Evolutionary conservation across 192 early-diverging fungal genomes (phyloP).

Genomic region (Spizellomyces sp.): DNA sequence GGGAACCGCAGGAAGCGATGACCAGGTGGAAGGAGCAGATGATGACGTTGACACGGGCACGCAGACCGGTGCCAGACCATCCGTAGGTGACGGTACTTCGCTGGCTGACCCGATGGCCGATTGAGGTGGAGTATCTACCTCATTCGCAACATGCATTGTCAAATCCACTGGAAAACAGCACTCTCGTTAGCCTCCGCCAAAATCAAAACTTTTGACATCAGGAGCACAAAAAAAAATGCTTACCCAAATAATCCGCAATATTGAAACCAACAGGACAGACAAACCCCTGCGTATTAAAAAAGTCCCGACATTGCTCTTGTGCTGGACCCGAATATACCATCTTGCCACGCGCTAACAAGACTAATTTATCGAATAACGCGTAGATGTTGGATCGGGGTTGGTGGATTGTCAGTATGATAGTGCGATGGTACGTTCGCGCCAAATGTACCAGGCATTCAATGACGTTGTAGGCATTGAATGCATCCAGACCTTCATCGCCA

Average conservation of each 20-base stretch:
- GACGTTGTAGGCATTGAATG: conserved; percentile 93
- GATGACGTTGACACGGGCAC: too few species aligned
- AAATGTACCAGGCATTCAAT: conserved; percentile 84
- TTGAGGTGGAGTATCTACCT: not conserved
- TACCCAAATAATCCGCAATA: conserved; percentile 80
- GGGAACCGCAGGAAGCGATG: not conserved
- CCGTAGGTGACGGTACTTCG: too few species aligned
- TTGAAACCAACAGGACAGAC: conserved; percentile 87
- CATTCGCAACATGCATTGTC: conserved; percentile 58
- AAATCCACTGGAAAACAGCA: conserved; percentile 55
- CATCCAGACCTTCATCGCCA: conserved; percentile 70
- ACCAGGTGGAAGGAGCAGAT: too few species aligned
- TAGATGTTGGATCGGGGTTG: conserved; percentile 94
- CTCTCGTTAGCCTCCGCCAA: not conserved
- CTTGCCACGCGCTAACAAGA: conserved; percentile 81
- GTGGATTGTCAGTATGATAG: conserved; percentile 91
- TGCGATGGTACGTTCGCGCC: conserved; percentile 74
- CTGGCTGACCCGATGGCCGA: too few species aligned
- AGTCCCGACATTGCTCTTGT: conserved; percentile 49
- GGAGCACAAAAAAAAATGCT: too few species aligned
- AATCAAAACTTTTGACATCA: not conserved
- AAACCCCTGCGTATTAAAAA: conserved; percentile 79
- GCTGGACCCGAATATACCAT: conserved; percentile 84
- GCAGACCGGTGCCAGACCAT: too few species aligned
- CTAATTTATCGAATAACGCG: conserved; percentile 84